Evolutionary conservation across 331 rosid species (phyloP), one percentile per base, ranked within the genome.

Genomic region (Quercus lobata): DNA sequence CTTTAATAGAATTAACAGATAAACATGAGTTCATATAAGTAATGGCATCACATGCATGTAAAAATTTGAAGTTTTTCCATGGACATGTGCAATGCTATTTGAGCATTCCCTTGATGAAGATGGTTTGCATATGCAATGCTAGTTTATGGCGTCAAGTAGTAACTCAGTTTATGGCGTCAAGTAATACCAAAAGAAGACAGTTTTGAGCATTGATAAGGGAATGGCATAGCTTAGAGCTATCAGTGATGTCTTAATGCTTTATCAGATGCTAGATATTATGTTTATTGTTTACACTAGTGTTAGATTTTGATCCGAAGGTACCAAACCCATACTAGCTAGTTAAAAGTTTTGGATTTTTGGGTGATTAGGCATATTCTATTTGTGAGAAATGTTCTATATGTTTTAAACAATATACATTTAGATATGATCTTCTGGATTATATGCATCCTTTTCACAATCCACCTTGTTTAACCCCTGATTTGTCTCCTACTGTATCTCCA

Each of bases 401-500:
- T 17, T 30, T 32, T 7, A 62, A 34, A 22, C 24, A 3, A 66
- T 66, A 8, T 34, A 34, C 16, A 19, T n/a, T 22, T 25, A 8
- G 22, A 9, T 29, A 62, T 27, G 57, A 22, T 49, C 35, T 74
- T n/a, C 25, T 30, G 32, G 16, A 6, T 34, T 49, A 16, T 35
- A 22, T 66, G 76, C 58, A 71, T 19, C 44, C 17, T 55, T 76
- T 49, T 62, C 37, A 34, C 32, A 77, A 35, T 79, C 71, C 66
- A 30, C 75, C 17, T 35, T 62, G 70, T 22, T 74, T 72, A 52
- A 63, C 74, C 77, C 25, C 46, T 72, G 22, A 57, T 60, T 35
- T 29, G 62, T 72, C 81, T 83, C 76, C 25, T 55, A 2, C 78
- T 65, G 52, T 54, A 71, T 73, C 83, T 61, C 75, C 93, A 94